Evolutionary conservation across 441 rosid species (phyloP), one percentile per base, ranked within the genome.

Genomic region (Syzygium malaccense): DNA sequence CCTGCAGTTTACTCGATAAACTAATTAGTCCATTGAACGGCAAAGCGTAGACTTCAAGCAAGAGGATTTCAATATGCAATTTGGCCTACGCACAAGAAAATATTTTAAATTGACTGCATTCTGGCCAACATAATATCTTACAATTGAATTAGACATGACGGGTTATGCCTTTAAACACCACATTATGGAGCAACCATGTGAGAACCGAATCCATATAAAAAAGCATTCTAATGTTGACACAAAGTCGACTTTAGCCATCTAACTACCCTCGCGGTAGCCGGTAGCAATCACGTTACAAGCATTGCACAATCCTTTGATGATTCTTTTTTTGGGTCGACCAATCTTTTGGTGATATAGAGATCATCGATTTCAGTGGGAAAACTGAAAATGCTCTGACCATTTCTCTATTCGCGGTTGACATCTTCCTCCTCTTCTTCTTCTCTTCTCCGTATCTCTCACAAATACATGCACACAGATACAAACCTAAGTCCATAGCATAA

Each of bases 381-480:
- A 45, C 48, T 45, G 48, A 45, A 1, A 23, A 23, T 1, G 13
- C 60, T 56, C 28, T 23, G 1, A 2, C 60, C 13, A 56, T 8
- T 0, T 1, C 5, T 56, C 60, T 0, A 0, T 23, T 56, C 28
- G 28, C 28, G 66, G 66, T 5, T 1, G 32, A 3, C 30, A 58
- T 60, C 66, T 58, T 58, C 68, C 1, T n/a, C 33, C 30, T n/a
- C 26, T 7, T 6, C 3, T 28, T 62, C 71, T 62, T n/a, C 71
- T 62, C 11, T 14, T 62, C 37, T 30, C 37, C 15, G 11, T 15
- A 30, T 64, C 37, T 17, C 33, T 64, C 1, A 8, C 11, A 30
- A 7, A 8, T 15, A 30, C 37, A 8, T 56, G 20, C 26, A 7
- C 20, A 56, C 28, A 8, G 0, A 8, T 56, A 23, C 60, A 56